phyloP scores from a whole-genome alignment of 768 basidiomycete genomes.

The Epithele typhae region DNA sequence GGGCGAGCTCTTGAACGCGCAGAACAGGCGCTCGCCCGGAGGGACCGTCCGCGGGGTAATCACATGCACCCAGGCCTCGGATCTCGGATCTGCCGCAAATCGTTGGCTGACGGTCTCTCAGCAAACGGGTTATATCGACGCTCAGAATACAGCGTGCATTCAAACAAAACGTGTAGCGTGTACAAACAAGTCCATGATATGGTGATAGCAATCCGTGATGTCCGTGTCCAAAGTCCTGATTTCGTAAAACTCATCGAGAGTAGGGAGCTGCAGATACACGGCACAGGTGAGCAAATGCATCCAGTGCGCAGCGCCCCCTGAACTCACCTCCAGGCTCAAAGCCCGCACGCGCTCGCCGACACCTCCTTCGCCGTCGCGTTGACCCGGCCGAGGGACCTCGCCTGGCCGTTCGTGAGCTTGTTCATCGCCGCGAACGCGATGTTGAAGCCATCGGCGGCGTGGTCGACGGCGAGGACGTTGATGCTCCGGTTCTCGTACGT shows the following conservation, averaged over 20 bases:
- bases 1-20: too few species aligned
- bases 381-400: constrained; percentile 43
- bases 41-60: not conserved
- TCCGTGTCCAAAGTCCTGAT: too few species aligned
- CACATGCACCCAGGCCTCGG: not conserved
- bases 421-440: constrained; percentile 33
- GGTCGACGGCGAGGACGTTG: constrained; percentile 29
- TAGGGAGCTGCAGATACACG: too few species aligned
- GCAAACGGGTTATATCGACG: too few species aligned
- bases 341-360: constrained; percentile 44
- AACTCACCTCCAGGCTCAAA: too few species aligned
- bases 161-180: too few species aligned
- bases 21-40: too few species aligned
- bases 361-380: constrained; percentile 41
- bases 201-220: too few species aligned
- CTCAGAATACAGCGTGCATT: too few species aligned
- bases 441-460: constrained; percentile 30
- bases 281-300: not conserved
- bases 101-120: too few species aligned
- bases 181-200: too few species aligned
- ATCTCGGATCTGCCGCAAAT: not conserved
- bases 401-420: constrained; percentile 36
- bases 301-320: not conserved
- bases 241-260: too few species aligned
- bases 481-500: constrained; percentile 24